A percentile compares a stretch with the other conserved stretches of the same genome.
phyloP scores from a whole-genome alignment of 2,329 filamentous ascomycete genomes.

The Fusarium neocosmosporiellum region DNA sequence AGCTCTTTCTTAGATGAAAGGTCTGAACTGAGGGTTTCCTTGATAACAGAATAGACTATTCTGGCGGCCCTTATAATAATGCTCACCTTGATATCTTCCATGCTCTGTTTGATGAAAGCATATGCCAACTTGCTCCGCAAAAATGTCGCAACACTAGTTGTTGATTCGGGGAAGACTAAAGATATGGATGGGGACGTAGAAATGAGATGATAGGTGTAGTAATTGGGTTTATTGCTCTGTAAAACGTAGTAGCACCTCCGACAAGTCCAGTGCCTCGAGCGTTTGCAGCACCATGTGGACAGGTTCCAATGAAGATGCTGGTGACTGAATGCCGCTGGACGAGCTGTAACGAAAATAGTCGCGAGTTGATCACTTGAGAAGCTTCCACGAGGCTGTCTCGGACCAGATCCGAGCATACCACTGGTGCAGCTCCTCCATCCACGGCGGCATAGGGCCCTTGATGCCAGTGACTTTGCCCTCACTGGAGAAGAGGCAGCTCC shows the following conservation, averaged over 20 bases:
- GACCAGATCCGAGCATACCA: conserved; percentile 57
- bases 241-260: background rate
- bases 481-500: conserved; percentile 70
- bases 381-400: conserved; percentile 52
- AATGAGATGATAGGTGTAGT: background rate
- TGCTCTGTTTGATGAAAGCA: background rate
- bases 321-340: background rate
- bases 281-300: background rate
- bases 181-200: background rate
- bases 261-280: background rate
- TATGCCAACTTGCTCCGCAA: background rate
- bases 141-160: no score
- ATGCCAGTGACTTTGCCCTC: conserved; percentile 48
- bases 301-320: background rate
- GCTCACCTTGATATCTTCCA: background rate
- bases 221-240: background rate
- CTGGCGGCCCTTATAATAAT: background rate
- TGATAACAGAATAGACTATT: background rate
- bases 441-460: conserved; percentile 45
- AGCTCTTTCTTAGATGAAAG: background rate
- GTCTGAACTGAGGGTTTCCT: background rate
- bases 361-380: conserved; percentile 44
- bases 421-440: conserved; percentile 48
- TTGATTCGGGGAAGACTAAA: background rate
- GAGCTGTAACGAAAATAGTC: background rate